phyloP scores from a whole-genome alignment of 495 filamentous ascomycete species.

The Entonaema liquescens region DNA sequence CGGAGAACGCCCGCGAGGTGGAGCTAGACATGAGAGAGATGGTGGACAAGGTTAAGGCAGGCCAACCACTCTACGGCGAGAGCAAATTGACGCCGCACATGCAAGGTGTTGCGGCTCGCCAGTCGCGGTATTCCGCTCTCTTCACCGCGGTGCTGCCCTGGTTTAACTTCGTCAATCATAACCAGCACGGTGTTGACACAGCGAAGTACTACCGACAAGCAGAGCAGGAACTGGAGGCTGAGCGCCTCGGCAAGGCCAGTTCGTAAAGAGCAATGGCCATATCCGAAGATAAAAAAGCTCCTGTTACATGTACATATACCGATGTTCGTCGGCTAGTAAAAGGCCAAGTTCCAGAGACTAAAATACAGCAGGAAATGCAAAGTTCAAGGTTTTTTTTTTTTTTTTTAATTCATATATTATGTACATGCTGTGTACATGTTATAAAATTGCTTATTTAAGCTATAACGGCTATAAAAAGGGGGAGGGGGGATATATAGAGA shows the following conservation, averaged over 20 bases:
- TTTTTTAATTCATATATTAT: background rate
- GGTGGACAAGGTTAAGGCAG: constrained; percentile 91
- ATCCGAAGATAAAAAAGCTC: constrained; percentile 5
- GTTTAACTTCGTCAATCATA: constrained; percentile 98
- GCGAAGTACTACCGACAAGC: constrained; percentile 97
- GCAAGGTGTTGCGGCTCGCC: constrained; percentile 91
- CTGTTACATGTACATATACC: constrained; percentile 29
- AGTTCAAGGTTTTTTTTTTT: background rate
- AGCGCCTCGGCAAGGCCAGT: constrained; percentile 55
- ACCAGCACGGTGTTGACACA: constrained; percentile 96
- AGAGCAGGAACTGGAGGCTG: constrained; percentile 90
- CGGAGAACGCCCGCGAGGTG: constrained; percentile 88
- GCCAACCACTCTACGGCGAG: constrained; percentile 88
- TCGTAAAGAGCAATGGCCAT: constrained; percentile 9
- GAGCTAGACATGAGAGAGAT: constrained; percentile 99
- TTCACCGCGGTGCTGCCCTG: constrained; percentile 87
- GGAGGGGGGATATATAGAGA: background rate
- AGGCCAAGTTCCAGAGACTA: background rate
- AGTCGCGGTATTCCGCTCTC: constrained; percentile 87
- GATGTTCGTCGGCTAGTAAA: constrained; percentile 19
- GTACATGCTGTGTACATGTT: background rate
- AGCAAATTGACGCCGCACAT: constrained; percentile 81
- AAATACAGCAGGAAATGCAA: constrained; percentile 16
- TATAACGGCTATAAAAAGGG: background rate
- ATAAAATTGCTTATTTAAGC: background rate